A percentile compares a stretch with the other conserved stretches of the same genome.
Conservation (phyloP, 441 rosid genomes). For the Pelargonium fulgidum region DNA sequence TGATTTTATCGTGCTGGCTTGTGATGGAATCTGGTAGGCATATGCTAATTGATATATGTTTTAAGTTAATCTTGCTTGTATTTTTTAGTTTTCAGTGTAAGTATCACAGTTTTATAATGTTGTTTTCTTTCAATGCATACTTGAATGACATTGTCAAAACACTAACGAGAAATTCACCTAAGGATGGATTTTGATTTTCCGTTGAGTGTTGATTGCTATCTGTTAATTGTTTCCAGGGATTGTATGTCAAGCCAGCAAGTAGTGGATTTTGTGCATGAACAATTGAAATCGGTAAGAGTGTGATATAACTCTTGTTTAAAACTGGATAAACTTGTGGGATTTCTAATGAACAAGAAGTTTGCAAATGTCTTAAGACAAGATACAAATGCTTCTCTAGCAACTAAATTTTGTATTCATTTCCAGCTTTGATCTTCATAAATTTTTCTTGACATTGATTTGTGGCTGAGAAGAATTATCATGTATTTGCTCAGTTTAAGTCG, state of each 20-base stretch:
- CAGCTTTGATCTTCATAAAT: background rate
- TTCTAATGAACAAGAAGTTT: no score
- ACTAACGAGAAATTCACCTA: no score
- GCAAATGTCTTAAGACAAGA: no score
- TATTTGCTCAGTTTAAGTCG: background rate
- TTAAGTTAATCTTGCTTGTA: background rate
- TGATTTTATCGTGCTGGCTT: constrained; percentile 84
- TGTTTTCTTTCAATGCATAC: no score
- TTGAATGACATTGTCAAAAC: no score
- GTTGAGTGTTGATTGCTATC: background rate
- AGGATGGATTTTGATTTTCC: background rate
- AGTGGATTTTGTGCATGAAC: constrained; percentile 45
- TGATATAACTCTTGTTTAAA: background rate
- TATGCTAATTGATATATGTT: background rate
- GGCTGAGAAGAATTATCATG: background rate
- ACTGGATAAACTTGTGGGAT: no score
- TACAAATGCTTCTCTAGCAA: background rate
- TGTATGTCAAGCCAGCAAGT: constrained; percentile 65
- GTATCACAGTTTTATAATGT: no score
- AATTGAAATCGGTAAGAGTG: constrained; percentile 31
- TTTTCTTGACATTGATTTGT: background rate
- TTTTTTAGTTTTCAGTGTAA: no score
- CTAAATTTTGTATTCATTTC: background rate
- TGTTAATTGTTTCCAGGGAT: constrained; percentile 34
- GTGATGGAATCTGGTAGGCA: constrained; percentile 74